Conservation (phyloP, 2,329 filamentous ascomycete species). For the Alternaria atra region DNA sequence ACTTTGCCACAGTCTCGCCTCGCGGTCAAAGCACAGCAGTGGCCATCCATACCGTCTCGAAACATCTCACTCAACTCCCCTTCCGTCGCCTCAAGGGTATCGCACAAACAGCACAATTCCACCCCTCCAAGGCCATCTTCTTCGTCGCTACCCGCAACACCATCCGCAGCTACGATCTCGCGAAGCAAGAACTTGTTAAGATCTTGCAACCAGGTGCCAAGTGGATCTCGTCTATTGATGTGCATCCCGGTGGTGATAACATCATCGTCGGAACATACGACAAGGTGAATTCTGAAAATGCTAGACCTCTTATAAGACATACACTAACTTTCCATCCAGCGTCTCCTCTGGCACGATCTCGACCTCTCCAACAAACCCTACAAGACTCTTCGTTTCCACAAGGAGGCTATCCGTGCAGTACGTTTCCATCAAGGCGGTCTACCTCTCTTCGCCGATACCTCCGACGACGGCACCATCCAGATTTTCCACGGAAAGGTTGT, state of each 20-base stretch:
- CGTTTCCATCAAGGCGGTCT: conserved; percentile 81
- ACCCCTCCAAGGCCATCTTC: conserved; percentile 90
- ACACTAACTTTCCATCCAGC: conserved; percentile 37
- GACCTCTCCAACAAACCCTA: conserved; percentile 90
- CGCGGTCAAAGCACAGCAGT: conserved; percentile 80
- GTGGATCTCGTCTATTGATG: conserved; percentile 93
- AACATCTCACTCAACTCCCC: conserved; percentile 92
- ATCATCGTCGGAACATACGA: conserved; percentile 95
- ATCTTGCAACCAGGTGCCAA: conserved; percentile 91
- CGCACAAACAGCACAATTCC: conserved; percentile 92
- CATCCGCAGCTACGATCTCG: conserved; percentile 92
- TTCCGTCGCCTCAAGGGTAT: conserved; percentile 81
- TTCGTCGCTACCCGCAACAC: conserved; percentile 95
- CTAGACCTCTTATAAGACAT: fast-evolving
- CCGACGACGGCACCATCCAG: conserved; percentile 92
- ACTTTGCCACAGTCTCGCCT: conserved; percentile 90
- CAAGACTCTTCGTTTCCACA: conserved; percentile 95
- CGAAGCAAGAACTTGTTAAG: conserved; percentile 90
- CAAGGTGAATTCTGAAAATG: conserved; percentile 53
- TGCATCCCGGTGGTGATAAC: conserved; percentile 94
- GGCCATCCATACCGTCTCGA: conserved; percentile 92
- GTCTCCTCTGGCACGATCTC: conserved; percentile 95
- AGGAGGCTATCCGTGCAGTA: conserved; percentile 88
- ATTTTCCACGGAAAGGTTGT: conserved; percentile 98
- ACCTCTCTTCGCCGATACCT: conserved; percentile 92